Conservation (phyloP, 768 basidiomycete species). For the Panaeolus cyanescens region DNA sequence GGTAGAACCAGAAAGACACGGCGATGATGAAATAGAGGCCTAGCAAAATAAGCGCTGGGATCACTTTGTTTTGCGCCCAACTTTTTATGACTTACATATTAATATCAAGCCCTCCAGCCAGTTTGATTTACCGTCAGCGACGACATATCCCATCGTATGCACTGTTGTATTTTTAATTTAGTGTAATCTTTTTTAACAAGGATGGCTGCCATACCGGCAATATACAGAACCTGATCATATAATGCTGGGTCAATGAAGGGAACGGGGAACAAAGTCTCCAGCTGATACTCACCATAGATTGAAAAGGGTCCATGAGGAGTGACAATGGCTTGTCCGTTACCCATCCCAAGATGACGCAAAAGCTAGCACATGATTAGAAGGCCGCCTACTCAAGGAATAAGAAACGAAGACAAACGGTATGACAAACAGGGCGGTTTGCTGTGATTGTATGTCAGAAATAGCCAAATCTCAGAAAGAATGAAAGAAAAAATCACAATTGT, state of each 20-base stretch:
- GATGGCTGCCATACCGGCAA: constrained; percentile 39
- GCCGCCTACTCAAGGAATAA: neutral
- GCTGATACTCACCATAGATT: constrained; percentile 50
- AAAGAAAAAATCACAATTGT: constrained; percentile 54
- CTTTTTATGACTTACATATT: constrained; percentile 49
- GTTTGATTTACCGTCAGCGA: constrained; percentile 87
- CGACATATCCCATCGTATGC: constrained; percentile 82
- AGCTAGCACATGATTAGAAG: constrained; percentile 33
- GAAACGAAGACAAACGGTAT: constrained; percentile 35
- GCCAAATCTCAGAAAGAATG: neutral
- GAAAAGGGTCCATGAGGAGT: constrained; percentile 85
- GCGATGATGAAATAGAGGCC: constrained; percentile 74
- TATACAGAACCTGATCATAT: constrained; percentile 43
- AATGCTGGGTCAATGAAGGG: neutral
- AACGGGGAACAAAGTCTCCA: constrained; percentile 16
- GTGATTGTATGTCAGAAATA: neutral
- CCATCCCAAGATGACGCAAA: constrained; percentile 82
- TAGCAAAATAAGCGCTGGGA: constrained; percentile 19
- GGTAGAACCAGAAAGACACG: constrained; percentile 73
- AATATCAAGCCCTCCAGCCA: constrained; percentile 89
- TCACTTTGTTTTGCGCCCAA: neutral
- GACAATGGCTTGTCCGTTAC: constrained; percentile 76
- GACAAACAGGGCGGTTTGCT: constrained; percentile 66
- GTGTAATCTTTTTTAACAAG: neutral
- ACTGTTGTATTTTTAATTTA: constrained; percentile 37